Conservation (phyloP, 495 filamentous ascomycete genomes). For the Mytilinidion resinicola region DNA sequence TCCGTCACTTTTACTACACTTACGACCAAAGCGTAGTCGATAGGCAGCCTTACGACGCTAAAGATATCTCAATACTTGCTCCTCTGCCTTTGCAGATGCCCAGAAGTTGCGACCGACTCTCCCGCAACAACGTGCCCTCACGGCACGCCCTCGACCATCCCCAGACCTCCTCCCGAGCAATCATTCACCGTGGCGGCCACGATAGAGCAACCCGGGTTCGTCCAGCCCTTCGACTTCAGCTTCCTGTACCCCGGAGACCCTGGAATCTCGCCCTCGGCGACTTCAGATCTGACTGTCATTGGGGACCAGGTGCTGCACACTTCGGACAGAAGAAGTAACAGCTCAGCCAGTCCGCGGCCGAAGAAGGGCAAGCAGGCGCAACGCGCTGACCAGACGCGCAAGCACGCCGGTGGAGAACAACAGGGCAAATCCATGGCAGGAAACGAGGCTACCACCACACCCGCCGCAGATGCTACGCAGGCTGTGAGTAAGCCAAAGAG, state of each 20-base stretch:
- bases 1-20: too few relatives aligned
- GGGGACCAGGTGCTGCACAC: background rate
- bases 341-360: slow-evolving; percentile 10
- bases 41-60: too few relatives aligned
- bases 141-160: background rate
- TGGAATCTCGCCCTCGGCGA: background rate
- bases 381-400: background rate
- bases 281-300: background rate
- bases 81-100: too few relatives aligned
- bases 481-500: slow-evolving; percentile 32
- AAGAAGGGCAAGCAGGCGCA: slow-evolving; percentile 7
- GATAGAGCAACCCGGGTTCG: slow-evolving; percentile 16
- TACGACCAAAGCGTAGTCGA: too few relatives aligned
- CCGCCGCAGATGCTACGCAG: slow-evolving; percentile 20
- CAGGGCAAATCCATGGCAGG: slow-evolving; percentile 9
- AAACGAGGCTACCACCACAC: slow-evolving; percentile 2
- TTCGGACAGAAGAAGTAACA: background rate
- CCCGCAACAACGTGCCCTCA: background rate
- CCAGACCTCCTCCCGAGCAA: background rate
- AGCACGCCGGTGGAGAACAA: slow-evolving; percentile 3
- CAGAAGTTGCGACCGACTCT: background rate
- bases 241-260: slow-evolving; percentile 10
- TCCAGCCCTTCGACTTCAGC: slow-evolving; percentile 9
- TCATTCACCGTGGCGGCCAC: slow-evolving; percentile 24
- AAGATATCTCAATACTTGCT: too few relatives aligned